Base-by-base conservation (phyloP, 306 rosid species). In the Dryas alaskensis region DNA sequence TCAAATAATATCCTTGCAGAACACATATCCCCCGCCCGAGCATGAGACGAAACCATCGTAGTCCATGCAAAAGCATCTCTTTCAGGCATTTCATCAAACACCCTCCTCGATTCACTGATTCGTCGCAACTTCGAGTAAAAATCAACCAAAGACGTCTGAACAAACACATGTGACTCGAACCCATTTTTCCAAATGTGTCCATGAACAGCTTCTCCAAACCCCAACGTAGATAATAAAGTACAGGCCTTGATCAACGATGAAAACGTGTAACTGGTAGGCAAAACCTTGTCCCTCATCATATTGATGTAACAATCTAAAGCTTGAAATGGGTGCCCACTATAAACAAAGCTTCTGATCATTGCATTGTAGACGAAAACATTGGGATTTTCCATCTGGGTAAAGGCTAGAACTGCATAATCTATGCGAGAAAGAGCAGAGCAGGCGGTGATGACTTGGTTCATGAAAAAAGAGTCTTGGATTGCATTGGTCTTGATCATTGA, bases 11-110 rank as follows among this genome's bases (percentile, higher is more conserved):
- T 72, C 55, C 64, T 78, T 0, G 98, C 93, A 12, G 87, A 83
- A 63, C 1, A 43, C 87, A 87, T 83, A 43, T 90, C 89, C 68
- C 81, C 77, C 25, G 73, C 81, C 14, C 86, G 87, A 39, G 73
- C 79, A 25, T 80, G 68, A 39, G 90, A 86, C 0, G 86, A 76
- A 79, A 89, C 78, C 86, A 91, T 91, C 0, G 87, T 67, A 0
- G 96, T 93, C 96, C 97, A 90, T 27, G 93, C 91, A 74, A 86
- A 89, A 67, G 63, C 74, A 71, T 93, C 97, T 80, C 88, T 86
- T 25, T 89, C 86, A 17, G 51, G 46, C 87, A 90, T 90, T 84
- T 84, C 89, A 83, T 86, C 92, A 9, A 90, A 93, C 78, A 85
- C 90, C 86, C 10, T 86, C 48, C 54, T 61, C 1, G 92, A 70